Evolutionary conservation across 2,329 filamentous ascomycete species (phyloP).

Genomic region (Penicillium sp.): DNA sequence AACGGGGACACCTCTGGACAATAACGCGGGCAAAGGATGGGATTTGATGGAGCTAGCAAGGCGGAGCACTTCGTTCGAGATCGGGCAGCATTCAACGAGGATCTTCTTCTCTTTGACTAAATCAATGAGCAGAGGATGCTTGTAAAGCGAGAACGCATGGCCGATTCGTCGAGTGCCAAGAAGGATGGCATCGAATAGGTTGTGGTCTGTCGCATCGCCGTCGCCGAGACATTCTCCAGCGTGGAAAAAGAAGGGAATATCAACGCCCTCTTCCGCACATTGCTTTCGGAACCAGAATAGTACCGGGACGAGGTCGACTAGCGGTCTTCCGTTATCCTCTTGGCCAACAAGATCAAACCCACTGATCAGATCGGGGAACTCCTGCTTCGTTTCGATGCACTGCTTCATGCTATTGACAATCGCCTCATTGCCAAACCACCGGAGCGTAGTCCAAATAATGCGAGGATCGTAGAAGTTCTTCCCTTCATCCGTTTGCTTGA

Average conservation of each 20-base stretch:
- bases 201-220: conserved; percentile 73
- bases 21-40: conserved; percentile 78
- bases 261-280: conserved; percentile 72
- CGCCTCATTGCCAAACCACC: conserved; percentile 61
- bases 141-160: conserved; percentile 83
- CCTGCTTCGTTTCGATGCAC: conserved; percentile 78
- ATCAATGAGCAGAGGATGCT: conserved; percentile 84
- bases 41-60: conserved; percentile 73
- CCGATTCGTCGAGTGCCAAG: conserved; percentile 87
- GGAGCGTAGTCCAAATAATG: conserved; percentile 79
- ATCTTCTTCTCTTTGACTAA: conserved; percentile 88
- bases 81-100: conserved; percentile 84
- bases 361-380: conserved; percentile 74
- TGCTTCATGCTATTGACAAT: conserved; percentile 82
- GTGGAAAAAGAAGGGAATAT: conserved; percentile 94
- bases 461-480: conserved; percentile 79
- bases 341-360: conserved; percentile 90
- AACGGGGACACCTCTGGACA: conserved; percentile 81
- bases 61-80: conserved; percentile 83
- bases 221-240: conserved; percentile 84
- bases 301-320: conserved; percentile 75
- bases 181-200: conserved; percentile 85
- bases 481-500: conserved; percentile 70
- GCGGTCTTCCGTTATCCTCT: conserved; percentile 74
- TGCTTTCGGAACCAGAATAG: conserved; percentile 92